phyloP scores from a whole-genome alignment of 1,284 basidiomycete species.

The Termitomyces sp. region DNA sequence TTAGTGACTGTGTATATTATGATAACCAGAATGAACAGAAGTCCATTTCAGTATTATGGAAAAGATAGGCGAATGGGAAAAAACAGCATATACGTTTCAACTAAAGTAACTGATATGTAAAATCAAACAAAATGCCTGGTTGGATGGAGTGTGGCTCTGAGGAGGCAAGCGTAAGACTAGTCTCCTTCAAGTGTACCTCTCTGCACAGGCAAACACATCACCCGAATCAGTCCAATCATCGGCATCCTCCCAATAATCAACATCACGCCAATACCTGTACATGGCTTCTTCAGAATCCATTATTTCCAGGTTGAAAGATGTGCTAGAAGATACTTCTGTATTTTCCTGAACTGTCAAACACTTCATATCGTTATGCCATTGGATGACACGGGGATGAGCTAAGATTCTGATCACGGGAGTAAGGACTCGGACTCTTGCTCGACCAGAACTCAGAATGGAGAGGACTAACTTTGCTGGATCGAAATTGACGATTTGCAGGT shows the following conservation, averaged over 20 bases:
- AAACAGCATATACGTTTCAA: background rate
- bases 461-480: constrained; percentile 57
- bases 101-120: too few relatives aligned
- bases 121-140: too few relatives aligned
- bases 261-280: constrained; percentile 6
- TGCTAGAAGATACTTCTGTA: background rate
- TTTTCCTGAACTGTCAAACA: constrained; percentile 6
- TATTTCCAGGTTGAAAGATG: constrained; percentile 14
- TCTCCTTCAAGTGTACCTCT: background rate
- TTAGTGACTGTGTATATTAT: constrained; percentile 5
- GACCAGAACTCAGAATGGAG: background rate
- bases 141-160: background rate
- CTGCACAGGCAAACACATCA: background rate
- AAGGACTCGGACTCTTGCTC: background rate
- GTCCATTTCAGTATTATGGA: background rate
- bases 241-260: background rate
- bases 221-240: background rate
- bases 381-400: constrained; percentile 27
- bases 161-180: background rate
- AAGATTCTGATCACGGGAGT: constrained; percentile 21
- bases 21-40: background rate
- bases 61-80: background rate
- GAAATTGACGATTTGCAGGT: constrained; percentile 82
- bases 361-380: constrained; percentile 24
- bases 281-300: constrained; percentile 24